Percentiles rank a stretch among this genome's conserved stretches.
Conservation (phyloP, 306 rosid species). For the Clitoria ternatea region DNA sequence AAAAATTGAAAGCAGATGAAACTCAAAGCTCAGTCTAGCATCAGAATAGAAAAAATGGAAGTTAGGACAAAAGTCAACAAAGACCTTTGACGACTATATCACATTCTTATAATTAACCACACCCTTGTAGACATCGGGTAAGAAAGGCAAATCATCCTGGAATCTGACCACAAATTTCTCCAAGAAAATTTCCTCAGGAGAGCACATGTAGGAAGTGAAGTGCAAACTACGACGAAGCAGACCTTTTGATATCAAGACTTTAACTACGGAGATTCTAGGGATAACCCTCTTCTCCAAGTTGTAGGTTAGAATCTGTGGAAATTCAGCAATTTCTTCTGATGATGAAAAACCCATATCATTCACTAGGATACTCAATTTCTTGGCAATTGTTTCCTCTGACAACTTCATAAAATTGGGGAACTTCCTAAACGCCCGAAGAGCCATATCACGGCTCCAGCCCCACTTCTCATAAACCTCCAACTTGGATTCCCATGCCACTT, state of each 20-base stretch:
- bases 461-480: slow-evolving; percentile 19
- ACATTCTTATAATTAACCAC: not conserved
- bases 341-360: slow-evolving; percentile 24
- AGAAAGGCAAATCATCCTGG: not conserved
- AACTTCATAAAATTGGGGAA: slow-evolving; percentile 9
- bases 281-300: slow-evolving; percentile 33
- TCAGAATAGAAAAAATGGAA: not conserved
- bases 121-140: not conserved
- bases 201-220: not conserved
- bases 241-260: not conserved
- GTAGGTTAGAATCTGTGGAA: not conserved
- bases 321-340: not conserved
- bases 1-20: not conserved
- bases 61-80: not conserved
- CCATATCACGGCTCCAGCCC: slow-evolving; percentile 21
- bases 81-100: not conserved
- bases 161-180: not conserved
- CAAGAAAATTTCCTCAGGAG: not conserved
- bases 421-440: slow-evolving; percentile 22
- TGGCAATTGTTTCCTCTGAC: not conserved
- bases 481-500: slow-evolving; percentile 14
- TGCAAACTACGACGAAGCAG: not conserved
- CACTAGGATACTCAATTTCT: slow-evolving; percentile 24
- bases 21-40: not conserved
- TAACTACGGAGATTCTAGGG: not conserved